Evolutionary conservation across 805 yeast species (phyloP), one percentile per base, ranked within the genome.

Genomic region (Teunomyces cretensis): DNA sequence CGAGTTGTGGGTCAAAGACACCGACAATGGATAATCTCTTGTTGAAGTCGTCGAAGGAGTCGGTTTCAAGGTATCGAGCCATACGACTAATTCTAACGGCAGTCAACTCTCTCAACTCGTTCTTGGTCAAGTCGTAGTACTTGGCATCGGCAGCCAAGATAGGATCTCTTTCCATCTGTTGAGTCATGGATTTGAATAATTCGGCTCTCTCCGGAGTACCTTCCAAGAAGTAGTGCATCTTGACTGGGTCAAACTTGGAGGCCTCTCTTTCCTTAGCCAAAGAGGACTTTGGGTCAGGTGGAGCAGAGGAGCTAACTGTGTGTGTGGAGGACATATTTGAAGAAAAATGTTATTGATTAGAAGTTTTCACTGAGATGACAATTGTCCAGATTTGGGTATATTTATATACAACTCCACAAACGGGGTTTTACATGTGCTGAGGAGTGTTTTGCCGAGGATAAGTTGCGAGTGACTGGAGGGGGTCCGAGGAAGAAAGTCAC

Each of bases 1-100:
- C 80, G 37, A 86, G 70, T 54, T 83, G 84, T 13, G 96, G 95
- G 64, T 92, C 97, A 50, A 83, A 75, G 36, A 83, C 71, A 13
- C 82, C 81, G 26, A 84, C 64, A 45, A 83, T 52, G 27, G 81
- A 75, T 49, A 84, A 67, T 57, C 91, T 71, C 54, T 78, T 75
- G 60, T 79, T 79, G 61, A 84, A 83, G 32, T 62, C 67, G 19
- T 72, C 71, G 41, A 66, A 65, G 27, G 65, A 50, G 39, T 64
- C 72, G 51, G 41, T 68, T 69, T 79, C 92, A 64, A 84, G 74
- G 60, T 83, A 86, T 31, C 72, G 65, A 5, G 88, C 68, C 55
- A 86, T 60, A 51, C 88, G 74, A 44, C 75, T 78, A 49, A 86
- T 84, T 60, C 81, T 84, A 31, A 62, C 55, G 6, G 83, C 87